phyloP scores from a whole-genome alignment of 2,329 filamentous ascomycete species.

The Fusarium illudens region DNA sequence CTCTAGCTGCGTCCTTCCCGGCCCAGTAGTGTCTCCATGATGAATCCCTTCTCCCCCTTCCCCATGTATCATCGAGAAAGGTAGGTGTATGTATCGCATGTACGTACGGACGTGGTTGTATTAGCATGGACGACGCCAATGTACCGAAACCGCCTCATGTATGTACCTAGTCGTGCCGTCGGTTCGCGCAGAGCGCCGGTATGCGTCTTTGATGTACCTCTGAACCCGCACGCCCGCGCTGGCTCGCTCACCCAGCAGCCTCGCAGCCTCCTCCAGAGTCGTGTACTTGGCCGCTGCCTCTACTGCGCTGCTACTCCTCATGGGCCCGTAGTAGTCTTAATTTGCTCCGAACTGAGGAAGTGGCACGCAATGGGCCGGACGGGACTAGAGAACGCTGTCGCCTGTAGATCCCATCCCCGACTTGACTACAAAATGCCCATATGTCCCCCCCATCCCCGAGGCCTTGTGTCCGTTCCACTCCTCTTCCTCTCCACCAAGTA shows the following conservation, averaged over 20 bases:
- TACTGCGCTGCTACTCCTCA: slow-evolving; percentile 15
- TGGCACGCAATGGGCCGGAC: slow-evolving; percentile 22
- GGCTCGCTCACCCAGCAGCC: slow-evolving; percentile 27
- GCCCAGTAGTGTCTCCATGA: slow-evolving; percentile 33
- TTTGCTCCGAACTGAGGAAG: slow-evolving; percentile 21
- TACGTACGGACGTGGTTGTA: slow-evolving; percentile 23
- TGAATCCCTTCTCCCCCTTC: slow-evolving; percentile 3
- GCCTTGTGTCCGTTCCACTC: slow-evolving; percentile 20
- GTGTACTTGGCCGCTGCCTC: slow-evolving; percentile 8
- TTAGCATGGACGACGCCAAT: slow-evolving; percentile 30
- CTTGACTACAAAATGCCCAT: slow-evolving; percentile 41
- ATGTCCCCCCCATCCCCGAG: slow-evolving; percentile 31
- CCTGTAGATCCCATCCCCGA: slow-evolving; percentile 36
- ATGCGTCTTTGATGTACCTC: slow-evolving; percentile 32
- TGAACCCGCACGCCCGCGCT: slow-evolving; percentile 16
- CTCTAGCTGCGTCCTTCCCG: slow-evolving; percentile 28
- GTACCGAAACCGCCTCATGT: slow-evolving; percentile 31
- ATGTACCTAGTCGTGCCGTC: slow-evolving; percentile 28
- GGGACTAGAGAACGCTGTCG: slow-evolving; percentile 12
- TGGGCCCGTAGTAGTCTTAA: slow-evolving; percentile 30
- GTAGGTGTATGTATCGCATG: not conserved
- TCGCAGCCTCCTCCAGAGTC: slow-evolving; percentile 15
- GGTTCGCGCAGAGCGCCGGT: slow-evolving; percentile 21
- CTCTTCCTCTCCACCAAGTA: slow-evolving; percentile 30
- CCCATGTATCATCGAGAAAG: slow-evolving; percentile 26